Percentiles rank a stretch among this genome's conserved stretches.
Conservation (phyloP, 148 eudicot genomes). For the Suaeda aralocaspica region DNA sequence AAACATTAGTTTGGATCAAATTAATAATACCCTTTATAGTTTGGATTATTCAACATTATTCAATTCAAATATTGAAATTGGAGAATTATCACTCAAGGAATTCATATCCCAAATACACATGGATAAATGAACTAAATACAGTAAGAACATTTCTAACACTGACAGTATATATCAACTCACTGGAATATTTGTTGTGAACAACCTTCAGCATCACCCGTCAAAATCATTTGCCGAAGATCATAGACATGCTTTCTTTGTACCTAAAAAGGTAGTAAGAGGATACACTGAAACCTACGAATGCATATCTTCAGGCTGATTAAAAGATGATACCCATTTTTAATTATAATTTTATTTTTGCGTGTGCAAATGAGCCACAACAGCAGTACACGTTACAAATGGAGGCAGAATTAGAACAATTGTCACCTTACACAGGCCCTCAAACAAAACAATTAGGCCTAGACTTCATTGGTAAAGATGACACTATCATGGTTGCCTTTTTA, state of each 20-base stretch:
- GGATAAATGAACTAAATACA: conserved; percentile 2
- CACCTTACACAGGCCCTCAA: too few species aligned
- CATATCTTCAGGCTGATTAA: not conserved
- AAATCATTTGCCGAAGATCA: conserved; percentile 77
- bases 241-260: conserved; percentile 97
- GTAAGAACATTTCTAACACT: not conserved
- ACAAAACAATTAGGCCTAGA: too few species aligned
- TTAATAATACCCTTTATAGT: too few species aligned
- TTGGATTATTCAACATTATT: too few species aligned
- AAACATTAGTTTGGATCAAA: too few species aligned
- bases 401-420: too few species aligned
- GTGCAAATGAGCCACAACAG: too few species aligned
- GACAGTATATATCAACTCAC: conserved; percentile 40
- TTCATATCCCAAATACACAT: not conserved
- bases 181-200: conserved; percentile 73
- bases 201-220: conserved; percentile 80
- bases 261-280: conserved; percentile 34
- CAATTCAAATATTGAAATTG: too few species aligned
- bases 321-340: too few species aligned
- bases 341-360: too few species aligned
- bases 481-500: not conserved
- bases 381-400: too few species aligned
- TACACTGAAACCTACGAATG: conserved; percentile 1
- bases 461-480: not conserved
- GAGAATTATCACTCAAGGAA: not conserved